A percentile compares a stretch with the other conserved stretches of the same genome.
Evolutionary conservation across 176 grass and related monocot species (phyloP).

Genomic region (Ensete ventricosum): DNA sequence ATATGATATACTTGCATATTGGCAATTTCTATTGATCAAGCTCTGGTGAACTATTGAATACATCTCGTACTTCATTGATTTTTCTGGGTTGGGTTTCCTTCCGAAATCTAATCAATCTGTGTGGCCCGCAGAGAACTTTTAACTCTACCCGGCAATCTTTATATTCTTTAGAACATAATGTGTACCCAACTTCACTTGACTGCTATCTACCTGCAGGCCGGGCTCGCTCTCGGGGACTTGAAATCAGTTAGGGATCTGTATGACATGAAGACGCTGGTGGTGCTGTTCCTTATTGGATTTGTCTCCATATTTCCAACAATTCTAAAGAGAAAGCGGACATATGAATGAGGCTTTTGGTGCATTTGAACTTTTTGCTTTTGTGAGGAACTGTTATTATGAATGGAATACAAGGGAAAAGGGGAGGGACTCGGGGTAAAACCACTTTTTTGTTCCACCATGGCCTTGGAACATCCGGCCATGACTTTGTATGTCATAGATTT

Average conservation of each 20-base stretch:
- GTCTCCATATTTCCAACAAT: constrained; percentile 69
- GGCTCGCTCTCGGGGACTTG: constrained; percentile 70
- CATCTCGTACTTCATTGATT: background rate
- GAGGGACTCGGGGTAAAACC: too few species aligned
- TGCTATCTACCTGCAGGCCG: constrained; percentile 45
- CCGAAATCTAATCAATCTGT: too few species aligned
- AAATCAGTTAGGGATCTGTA: constrained; percentile 83
- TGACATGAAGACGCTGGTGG: constrained; percentile 81
- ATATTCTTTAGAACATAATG: too few species aligned
- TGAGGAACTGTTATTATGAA: too few species aligned
- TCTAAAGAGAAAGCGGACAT: constrained; percentile 83
- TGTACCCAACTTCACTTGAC: background rate
- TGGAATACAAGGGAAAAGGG: too few species aligned
- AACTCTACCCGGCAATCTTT: too few species aligned
- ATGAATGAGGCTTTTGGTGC: constrained; percentile 36
- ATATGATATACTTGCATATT: background rate
- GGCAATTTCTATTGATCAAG: background rate
- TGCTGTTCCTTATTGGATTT: constrained; percentile 84
- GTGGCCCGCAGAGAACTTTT: too few species aligned
- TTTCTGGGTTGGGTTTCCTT: background rate
- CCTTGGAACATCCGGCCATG: too few species aligned
- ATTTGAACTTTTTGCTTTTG: too few species aligned
- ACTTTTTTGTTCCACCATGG: too few species aligned
- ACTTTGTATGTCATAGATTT: too few species aligned
- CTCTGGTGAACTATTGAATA: background rate